A percentile compares a stretch with the other conserved stretches of the same genome.
Evolutionary conservation across 164 flowering plant species (phyloP).

Genomic region (Macadamia tetraphylla): DNA sequence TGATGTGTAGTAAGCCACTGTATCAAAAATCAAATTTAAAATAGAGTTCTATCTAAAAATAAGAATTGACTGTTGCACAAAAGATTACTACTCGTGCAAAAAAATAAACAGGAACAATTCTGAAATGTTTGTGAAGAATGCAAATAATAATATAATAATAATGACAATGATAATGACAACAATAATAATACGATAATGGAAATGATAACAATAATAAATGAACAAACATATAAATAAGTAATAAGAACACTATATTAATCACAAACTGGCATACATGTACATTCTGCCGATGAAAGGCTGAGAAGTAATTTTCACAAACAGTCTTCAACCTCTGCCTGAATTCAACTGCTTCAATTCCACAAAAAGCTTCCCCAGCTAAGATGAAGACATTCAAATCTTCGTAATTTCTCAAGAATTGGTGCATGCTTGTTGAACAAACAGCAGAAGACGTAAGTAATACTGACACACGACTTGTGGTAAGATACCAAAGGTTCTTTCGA

Average conservation of each 20-base stretch:
- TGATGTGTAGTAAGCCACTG: no score
- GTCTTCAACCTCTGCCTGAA: slow-evolving; percentile 79
- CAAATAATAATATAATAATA: no score
- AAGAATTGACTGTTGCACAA: neutral
- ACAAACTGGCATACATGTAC: slow-evolving; percentile 52
- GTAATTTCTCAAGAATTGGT: slow-evolving; percentile 81
- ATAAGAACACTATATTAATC: neutral
- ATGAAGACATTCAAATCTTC: slow-evolving; percentile 84
- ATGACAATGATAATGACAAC: no score
- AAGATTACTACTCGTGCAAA: neutral
- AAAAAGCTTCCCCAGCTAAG: slow-evolving; percentile 95
- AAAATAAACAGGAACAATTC: neutral
- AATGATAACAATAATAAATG: no score
- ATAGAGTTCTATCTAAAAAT: neutral
- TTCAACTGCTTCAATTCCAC: slow-evolving; percentile 84
- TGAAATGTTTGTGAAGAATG: neutral
- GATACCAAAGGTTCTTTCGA: slow-evolving; percentile 93
- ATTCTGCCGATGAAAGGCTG: slow-evolving; percentile 85
- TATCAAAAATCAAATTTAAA: neutral
- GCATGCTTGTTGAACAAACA: slow-evolving; percentile 75
- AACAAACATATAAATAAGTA: no score
- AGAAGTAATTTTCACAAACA: slow-evolving; percentile 76
- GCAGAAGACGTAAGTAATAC: slow-evolving; percentile 82
- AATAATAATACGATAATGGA: no score
- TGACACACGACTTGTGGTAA: slow-evolving; percentile 79